Percentiles rank a stretch among this genome's conserved stretches.
Evolutionary conservation across 2,329 filamentous ascomycete genomes (phyloP).

Genomic region (Phoma sp.): DNA sequence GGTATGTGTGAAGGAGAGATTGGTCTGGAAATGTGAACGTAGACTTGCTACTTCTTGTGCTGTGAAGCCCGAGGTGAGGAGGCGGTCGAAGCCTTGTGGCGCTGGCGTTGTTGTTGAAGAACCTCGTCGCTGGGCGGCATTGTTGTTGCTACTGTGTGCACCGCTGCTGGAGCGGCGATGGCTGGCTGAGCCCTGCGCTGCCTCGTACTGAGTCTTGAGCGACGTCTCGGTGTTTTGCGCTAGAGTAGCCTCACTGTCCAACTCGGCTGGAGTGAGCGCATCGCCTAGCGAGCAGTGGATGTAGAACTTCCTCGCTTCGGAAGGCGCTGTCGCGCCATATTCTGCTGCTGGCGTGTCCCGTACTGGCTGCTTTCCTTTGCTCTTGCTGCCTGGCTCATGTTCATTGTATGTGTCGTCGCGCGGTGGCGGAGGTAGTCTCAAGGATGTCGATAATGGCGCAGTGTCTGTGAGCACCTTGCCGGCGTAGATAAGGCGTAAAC

Average conservation of each 20-base stretch:
- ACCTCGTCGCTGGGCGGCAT: conserved; percentile 24
- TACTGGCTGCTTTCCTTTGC: conserved; percentile 72
- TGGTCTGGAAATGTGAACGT: conserved; percentile 84
- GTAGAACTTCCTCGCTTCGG: conserved; percentile 68
- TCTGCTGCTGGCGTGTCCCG: conserved; percentile 51
- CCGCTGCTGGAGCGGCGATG: conserved; percentile 26
- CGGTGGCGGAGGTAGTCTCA: conserved; percentile 64
- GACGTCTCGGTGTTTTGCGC: conserved; percentile 49
- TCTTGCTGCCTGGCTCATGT: conserved; percentile 46
- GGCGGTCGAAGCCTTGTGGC: conserved; percentile 85
- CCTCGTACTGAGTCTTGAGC: conserved; percentile 39
- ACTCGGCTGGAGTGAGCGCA: conserved; percentile 70
- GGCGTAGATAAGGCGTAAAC: conserved; percentile 87
- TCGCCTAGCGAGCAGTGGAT: conserved; percentile 94
- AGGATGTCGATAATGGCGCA: conserved; percentile 69
- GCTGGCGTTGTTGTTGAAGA: conserved; percentile 57
- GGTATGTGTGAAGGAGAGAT: conserved; percentile 81
- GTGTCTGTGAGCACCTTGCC: conserved; percentile 84
- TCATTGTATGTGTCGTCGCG: conserved; percentile 35
- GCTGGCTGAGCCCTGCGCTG: conserved; percentile 17
- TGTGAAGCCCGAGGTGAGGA: conserved; percentile 82
- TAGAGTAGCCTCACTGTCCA: conserved; percentile 68
- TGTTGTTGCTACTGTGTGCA: conserved; percentile 14
- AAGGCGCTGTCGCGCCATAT: conserved; percentile 27
- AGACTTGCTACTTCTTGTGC: conserved; percentile 82